Evolutionary conservation across 23 red algal genomes (phyloP), one percentile per base, ranked within the genome.

Genomic region (Pyropia yezoensis): DNA sequence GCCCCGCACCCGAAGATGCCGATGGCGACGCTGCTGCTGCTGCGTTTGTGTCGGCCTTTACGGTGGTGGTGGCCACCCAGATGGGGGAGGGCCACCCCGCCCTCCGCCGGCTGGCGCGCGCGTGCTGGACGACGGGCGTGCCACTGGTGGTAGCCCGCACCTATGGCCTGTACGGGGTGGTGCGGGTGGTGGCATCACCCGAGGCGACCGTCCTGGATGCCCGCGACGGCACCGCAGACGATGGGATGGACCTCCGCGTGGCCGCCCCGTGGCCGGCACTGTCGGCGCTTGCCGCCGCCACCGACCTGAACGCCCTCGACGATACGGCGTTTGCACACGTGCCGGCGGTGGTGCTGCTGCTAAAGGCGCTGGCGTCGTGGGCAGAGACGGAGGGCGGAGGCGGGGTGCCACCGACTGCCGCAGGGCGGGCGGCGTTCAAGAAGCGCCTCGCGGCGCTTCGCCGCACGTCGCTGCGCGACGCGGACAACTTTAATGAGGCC

Each of bases 401-500:
- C 19, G 52, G 61, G 21, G 50, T 78, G 3, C 83, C 83, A 7
- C 20, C 29, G 45, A 56, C 64, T 17, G 39, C 23, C n/a, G 39
- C 67, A 15, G 50, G 76, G 8, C 76, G 77, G 57, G 26, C 67
- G 22, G 49, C 51, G 21, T 78, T 88, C 49, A 56, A 69, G 18
- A 18, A 59, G 18, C 12, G 67, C 54, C 57, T 88, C 26, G 65
- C 69, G 2, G 69, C 39, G 14, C 50, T 72, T 13, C 55, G 55
- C 55, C 63, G 73, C 39, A 66, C 83, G 7, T 24, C 71, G 33
- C 50, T 59, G 23, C 29, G 47, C 29, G 53, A 54, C 18, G 83
- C 72, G 22, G 71, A 78, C 16, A 88, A 88, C 72, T 88, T 78
- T 88, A 63, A 69, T 62, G 83, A 88, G 65, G 83, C 83, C 8